Evolutionary conservation across 176 grass and related monocot genomes (phyloP).

Genomic region (Oryza meridionalis): DNA sequence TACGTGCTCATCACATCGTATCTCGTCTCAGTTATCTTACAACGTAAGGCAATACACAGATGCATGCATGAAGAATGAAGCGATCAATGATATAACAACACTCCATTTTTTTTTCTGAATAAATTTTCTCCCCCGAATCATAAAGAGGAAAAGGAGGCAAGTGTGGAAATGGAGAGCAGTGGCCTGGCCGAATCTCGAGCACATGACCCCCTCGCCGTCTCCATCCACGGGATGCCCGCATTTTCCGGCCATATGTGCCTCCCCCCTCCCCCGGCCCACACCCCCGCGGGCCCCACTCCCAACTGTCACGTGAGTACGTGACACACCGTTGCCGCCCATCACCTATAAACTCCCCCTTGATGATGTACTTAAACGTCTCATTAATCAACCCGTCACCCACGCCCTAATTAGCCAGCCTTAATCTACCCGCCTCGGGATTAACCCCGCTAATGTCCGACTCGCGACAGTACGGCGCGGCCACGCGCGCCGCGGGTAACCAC

Average conservation of each 20-base stretch:
- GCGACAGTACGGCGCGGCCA: not conserved
- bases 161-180: not conserved
- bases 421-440: conserved; percentile 30
- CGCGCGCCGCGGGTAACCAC: not conserved
- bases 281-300: conserved; percentile 22
- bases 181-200: conserved; percentile 56
- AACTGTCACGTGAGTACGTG: conserved; percentile 43
- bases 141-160: not conserved
- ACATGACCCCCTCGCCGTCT: conserved; percentile 53
- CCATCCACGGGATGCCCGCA: conserved; percentile 67
- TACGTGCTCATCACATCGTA: not conserved
- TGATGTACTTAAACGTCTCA: not conserved
- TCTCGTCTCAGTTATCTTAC: not conserved
- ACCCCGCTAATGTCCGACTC: not conserved
- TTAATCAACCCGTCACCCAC: conserved; percentile 15
- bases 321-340: not conserved
- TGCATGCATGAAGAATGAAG: not conserved
- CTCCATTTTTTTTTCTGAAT: not conserved
- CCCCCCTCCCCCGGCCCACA: not conserved
- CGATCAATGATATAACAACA: not conserved
- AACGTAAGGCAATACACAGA: not conserved
- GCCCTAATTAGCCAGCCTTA: conserved; percentile 5
- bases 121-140: not conserved
- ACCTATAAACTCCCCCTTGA: not conserved
- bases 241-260: conserved; percentile 65